These are phyloP conservation scores for Teunomyces panamensis DNA, from an alignment of 805 yeast genomes.

Conservation along the genomic window DNA sequence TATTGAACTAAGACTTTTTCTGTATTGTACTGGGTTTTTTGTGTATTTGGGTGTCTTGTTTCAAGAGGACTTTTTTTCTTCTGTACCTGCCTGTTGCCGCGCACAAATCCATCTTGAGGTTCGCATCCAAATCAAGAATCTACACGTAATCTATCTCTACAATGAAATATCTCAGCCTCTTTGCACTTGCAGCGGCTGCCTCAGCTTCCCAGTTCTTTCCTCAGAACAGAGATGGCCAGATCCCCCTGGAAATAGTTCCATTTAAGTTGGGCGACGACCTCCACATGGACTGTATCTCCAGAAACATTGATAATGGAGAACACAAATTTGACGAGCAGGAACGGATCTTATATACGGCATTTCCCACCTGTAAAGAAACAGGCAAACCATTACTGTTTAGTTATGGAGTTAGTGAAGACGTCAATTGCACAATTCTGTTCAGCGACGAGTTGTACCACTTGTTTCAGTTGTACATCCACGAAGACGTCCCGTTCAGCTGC, in stretches of 20 bases:
- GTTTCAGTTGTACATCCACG: conserved; percentile 73
- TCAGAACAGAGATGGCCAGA: conserved; percentile 33
- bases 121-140: conserved; percentile 1
- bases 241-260: conserved; percentile 35
- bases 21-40: not conserved
- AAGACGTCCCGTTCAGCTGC: conserved; percentile 75
- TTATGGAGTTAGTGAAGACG: conserved; percentile 50
- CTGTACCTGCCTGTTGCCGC: too few relatives aligned
- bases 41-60: not conserved
- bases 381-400: conserved; percentile 54
- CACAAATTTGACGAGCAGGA: conserved; percentile 66
- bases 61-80: too few relatives aligned
- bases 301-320: conserved; percentile 75
- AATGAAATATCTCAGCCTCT: not conserved
- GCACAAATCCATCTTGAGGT: not conserved
- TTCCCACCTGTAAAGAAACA: conserved; percentile 66
- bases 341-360: conserved; percentile 53
- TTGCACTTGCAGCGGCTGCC: conserved; percentile 3
- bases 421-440: conserved; percentile 59
- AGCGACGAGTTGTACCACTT: conserved; percentile 67
- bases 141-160: not conserved
- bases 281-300: conserved; percentile 56
- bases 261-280: conserved; percentile 41
- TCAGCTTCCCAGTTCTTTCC: conserved; percentile 33
- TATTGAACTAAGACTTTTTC: not conserved